Percentiles rank a stretch among this genome's conserved stretches.
Conservation (phyloP, 1,284 basidiomycete species). For the Sparassis latifolia region DNA sequence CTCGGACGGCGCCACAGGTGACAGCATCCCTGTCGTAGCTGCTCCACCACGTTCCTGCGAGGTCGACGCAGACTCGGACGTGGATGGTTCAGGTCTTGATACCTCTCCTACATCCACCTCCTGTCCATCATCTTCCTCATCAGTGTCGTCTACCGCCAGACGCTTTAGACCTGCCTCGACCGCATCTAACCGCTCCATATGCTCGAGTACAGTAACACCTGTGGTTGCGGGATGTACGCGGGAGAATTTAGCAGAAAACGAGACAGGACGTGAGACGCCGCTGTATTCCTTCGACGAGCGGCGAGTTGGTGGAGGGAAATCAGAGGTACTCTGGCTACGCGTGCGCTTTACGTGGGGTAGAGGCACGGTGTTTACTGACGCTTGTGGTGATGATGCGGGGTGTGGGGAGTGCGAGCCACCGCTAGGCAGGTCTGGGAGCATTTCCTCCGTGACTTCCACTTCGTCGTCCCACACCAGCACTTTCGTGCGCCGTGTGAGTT, state of each 20-base stretch:
- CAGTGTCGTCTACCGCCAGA: conserved; percentile 50
- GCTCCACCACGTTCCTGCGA: conserved; percentile 11
- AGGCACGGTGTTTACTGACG: conserved; percentile 59
- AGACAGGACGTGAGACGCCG: conserved; percentile 53
- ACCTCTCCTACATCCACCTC: conserved; percentile 34
- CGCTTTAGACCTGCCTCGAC: conserved; percentile 74
- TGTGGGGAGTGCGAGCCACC: conserved; percentile 28
- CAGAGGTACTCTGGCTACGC: conserved; percentile 54
- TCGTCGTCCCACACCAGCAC: conserved; percentile 82
- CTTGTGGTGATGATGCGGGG: conserved; percentile 39
- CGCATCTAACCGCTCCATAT: conserved; percentile 73
- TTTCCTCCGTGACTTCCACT: conserved; percentile 66
- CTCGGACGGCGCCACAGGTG: conserved; percentile 18
- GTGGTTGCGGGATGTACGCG: conserved; percentile 76
- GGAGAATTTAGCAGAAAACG: conserved; percentile 73
- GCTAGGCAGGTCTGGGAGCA: conserved; percentile 30
- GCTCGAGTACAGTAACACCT: conserved; percentile 74
- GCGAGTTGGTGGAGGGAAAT: conserved; percentile 69
- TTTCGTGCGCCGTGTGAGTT: conserved; percentile 74
- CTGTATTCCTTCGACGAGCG: conserved; percentile 56
- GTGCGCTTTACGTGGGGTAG: conserved; percentile 36
- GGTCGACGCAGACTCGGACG: conserved; percentile 9
- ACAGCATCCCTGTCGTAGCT: conserved; percentile 11
- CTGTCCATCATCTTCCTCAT: conserved; percentile 44
- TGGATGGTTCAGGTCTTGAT: conserved; percentile 8